Evolutionary conservation across 129 eudicot species (phyloP), one percentile per base, ranked within the genome.

Genomic region (Arctium minus): DNA sequence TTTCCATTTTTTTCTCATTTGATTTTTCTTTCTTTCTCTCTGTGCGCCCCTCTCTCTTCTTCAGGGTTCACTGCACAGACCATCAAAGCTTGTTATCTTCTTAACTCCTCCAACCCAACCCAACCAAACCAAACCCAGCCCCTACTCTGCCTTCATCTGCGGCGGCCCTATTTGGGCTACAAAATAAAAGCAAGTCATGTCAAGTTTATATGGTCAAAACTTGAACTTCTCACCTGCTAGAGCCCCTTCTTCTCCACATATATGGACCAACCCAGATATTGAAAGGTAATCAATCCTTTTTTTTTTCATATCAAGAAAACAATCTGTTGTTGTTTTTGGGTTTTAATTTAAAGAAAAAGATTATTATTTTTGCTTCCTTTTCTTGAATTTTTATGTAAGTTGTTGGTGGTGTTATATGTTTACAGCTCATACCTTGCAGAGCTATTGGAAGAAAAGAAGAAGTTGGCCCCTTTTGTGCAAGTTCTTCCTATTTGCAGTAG

Each of bases 221-320:
- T 74, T 87, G 84, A 88, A 87, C 81, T 91, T 81, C 79, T 88
- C 92, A 1, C 94, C 94, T 11, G 90, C 94, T 8, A 86, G 94
- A 83, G 86, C 82, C 56, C 82, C 81, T 77, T 81, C 81, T 77
- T 91, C 94, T 85, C 90, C 92, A 5, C 90, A 84, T 75, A 75
- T 86, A 67, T 86, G 92, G 80, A 78, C 83, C 79, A 87, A 89
- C 77, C 72, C 89, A 35, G 89, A 89, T 87, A 89, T 81, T 80
- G 94, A 91, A 37, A 88, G 88, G 94, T 90, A 31, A 77, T 68
- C n/a, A 8, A 67, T 67, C 22, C 56, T 8, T 48, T 6, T 9
- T 9, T 67, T 46, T 69, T 15, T 48, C 13, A 2, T 1, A n/a
- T 30, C 40, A 31, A 74, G 6, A 8, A 27, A 36, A 39, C 40